Conservation (phyloP, 495 filamentous ascomycete species). For the Talaromyces nanjingensis region DNA sequence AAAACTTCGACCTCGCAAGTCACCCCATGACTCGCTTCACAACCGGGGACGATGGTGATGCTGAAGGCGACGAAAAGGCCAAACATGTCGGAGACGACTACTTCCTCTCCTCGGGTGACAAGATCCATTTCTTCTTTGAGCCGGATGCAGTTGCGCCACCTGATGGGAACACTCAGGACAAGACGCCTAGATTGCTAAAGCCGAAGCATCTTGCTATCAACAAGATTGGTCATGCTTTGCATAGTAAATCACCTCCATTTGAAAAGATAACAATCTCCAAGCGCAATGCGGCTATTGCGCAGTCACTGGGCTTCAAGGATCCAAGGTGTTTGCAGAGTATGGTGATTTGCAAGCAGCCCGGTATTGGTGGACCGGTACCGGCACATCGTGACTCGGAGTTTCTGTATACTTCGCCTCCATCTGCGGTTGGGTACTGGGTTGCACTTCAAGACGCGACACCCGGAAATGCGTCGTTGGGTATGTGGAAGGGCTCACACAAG, state of each 20-base stretch:
- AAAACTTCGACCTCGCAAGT: constrained; percentile 62
- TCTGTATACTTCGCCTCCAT: constrained; percentile 84
- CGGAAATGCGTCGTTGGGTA: constrained; percentile 82
- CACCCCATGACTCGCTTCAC: constrained; percentile 93
- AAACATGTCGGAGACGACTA: constrained; percentile 89
- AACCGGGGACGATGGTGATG: constrained; percentile 59
- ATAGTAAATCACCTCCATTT: constrained; percentile 68
- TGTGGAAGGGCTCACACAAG: constrained; percentile 72
- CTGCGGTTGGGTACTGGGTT: constrained; percentile 92
- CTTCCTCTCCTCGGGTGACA: constrained; percentile 83
- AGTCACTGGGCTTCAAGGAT: constrained; percentile 62
- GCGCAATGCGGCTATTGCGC: constrained; percentile 59
- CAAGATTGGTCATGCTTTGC: constrained; percentile 93
- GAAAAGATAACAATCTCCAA: constrained; percentile 47
- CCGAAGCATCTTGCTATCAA: constrained; percentile 82
- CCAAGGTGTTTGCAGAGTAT: constrained; percentile 83
- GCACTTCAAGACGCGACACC: constrained; percentile 83
- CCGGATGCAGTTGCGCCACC: constrained; percentile 53
- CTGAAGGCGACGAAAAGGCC: constrained; percentile 38
- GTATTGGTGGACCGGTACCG: constrained; percentile 83
- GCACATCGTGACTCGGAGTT: constrained; percentile 90
- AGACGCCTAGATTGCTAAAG: constrained; percentile 44
- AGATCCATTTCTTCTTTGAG: constrained; percentile 96
- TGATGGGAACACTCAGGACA: constrained; percentile 14
- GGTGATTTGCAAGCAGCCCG: constrained; percentile 97